phyloP scores from a whole-genome alignment of 768 basidiomycete species.

The Suillus occidentalis region DNA sequence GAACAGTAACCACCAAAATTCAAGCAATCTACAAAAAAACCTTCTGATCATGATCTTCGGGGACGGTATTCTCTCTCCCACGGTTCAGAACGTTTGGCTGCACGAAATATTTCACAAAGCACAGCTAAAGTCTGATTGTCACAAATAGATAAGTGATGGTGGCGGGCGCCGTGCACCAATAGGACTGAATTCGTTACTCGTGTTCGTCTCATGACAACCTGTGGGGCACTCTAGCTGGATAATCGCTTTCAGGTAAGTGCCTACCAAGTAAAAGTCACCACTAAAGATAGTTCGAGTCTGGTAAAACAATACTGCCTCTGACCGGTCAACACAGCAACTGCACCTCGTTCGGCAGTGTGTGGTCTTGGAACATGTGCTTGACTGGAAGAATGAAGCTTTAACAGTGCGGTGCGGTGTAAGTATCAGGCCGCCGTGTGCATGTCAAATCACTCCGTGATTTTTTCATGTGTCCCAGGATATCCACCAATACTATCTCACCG shows the following conservation, averaged over 20 bases:
- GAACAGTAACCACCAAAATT: background rate
- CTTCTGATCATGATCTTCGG: background rate
- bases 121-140: background rate
- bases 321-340: background rate
- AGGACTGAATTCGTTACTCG: background rate
- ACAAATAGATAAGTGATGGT: background rate
- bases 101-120: background rate
- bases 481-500: background rate
- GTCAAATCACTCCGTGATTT: background rate
- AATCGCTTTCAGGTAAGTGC: background rate
- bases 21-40: too few species aligned
- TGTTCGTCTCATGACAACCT: background rate
- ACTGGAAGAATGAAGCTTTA: background rate
- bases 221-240: background rate
- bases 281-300: background rate
- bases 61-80: background rate
- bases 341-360: background rate
- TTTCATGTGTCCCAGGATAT: background rate
- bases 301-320: background rate
- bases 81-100: background rate
- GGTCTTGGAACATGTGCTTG: background rate
- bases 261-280: background rate
- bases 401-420: background rate
- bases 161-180: background rate
- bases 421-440: background rate